A percentile compares a stretch with the other conserved stretches of the same genome.
These are phyloP conservation scores for Trichosporon sp. DNA, from an alignment of 1,284 basidiomycete genomes.

Conservation along the genomic window DNA sequence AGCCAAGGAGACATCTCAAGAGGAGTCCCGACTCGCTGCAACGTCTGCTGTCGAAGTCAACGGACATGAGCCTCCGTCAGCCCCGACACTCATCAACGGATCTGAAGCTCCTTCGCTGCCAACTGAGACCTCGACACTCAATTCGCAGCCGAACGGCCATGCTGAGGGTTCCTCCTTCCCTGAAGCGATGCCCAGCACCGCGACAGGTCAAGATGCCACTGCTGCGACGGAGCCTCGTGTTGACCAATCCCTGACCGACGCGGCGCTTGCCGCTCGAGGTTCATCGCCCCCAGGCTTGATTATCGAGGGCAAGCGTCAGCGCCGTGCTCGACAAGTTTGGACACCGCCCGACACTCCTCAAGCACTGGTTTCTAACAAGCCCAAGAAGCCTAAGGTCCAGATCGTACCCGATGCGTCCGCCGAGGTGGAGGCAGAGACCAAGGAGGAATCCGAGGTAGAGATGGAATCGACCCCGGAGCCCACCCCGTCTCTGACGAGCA, in stretches of 20 bases:
- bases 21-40: too few relatives aligned
- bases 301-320: constrained; percentile 35
- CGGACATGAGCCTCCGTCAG: too few relatives aligned
- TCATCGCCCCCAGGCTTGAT: constrained; percentile 23
- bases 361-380: constrained; percentile 13
- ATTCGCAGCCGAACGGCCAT: background rate
- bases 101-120: background rate
- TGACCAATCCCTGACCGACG: constrained; percentile 37
- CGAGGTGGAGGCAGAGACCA: constrained; percentile 21
- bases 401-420: constrained; percentile 11
- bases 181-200: background rate
- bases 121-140: too few relatives aligned
- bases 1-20: too few relatives aligned
- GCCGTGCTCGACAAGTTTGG: constrained; percentile 35
- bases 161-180: too few relatives aligned
- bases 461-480: constrained; percentile 9
- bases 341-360: constrained; percentile 32
- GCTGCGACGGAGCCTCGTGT: background rate
- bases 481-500: constrained; percentile 1
- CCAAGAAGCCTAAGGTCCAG: constrained; percentile 28
- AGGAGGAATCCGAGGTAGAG: constrained; percentile 11
- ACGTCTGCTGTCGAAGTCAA: too few relatives aligned
- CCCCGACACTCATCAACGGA: background rate
- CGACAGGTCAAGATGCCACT: background rate
- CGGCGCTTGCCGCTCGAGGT: constrained; percentile 19